Evolutionary conservation across 352 stramenopile genomes (phyloP).

Genomic region (Phytophthora niederhauseri): DNA sequence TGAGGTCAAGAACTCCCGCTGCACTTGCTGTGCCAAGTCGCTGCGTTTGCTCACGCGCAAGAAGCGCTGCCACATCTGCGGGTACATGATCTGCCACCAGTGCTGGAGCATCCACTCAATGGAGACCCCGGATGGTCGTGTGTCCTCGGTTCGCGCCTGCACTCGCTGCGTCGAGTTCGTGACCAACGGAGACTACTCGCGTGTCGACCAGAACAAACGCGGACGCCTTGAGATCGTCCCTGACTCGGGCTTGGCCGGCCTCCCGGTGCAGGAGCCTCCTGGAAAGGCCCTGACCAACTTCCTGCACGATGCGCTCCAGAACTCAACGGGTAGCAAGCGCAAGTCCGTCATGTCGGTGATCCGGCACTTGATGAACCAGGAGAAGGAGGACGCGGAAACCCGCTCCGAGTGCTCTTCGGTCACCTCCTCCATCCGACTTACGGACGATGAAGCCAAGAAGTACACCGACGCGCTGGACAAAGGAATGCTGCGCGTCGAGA

Average conservation of each 20-base stretch:
- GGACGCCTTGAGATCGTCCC: conserved; percentile 34
- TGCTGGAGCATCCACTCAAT: conserved; percentile 47
- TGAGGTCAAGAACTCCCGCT: conserved; percentile 54
- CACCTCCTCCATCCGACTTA: conserved; percentile 28
- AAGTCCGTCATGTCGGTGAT: conserved; percentile 68
- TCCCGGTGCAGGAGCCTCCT: conserved; percentile 18
- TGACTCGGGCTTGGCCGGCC: conserved; percentile 7
- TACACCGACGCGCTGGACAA: conserved; percentile 39
- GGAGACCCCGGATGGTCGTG: conserved; percentile 33
- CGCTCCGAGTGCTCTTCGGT: conserved; percentile 25
- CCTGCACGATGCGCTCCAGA: conserved; percentile 38
- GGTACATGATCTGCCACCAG: conserved; percentile 46
- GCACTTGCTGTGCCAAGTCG: conserved; percentile 61
- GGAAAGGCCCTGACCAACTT: conserved; percentile 39
- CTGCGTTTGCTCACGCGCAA: conserved; percentile 42
- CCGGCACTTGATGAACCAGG: conserved; percentile 57
- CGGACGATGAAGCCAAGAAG: conserved; percentile 36
- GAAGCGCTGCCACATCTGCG: conserved; percentile 48
- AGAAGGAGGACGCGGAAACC: conserved; percentile 29
- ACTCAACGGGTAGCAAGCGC: conserved; percentile 32
- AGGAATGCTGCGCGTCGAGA: conserved; percentile 32
- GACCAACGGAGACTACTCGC: conserved; percentile 54
- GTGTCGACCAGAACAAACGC: conserved; percentile 38
- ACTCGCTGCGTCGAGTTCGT: conserved; percentile 58
- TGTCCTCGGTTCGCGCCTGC: conserved; percentile 56